Base-by-base conservation (phyloP, 108 stramenopile genomes). In the Ochromonas danica region DNA sequence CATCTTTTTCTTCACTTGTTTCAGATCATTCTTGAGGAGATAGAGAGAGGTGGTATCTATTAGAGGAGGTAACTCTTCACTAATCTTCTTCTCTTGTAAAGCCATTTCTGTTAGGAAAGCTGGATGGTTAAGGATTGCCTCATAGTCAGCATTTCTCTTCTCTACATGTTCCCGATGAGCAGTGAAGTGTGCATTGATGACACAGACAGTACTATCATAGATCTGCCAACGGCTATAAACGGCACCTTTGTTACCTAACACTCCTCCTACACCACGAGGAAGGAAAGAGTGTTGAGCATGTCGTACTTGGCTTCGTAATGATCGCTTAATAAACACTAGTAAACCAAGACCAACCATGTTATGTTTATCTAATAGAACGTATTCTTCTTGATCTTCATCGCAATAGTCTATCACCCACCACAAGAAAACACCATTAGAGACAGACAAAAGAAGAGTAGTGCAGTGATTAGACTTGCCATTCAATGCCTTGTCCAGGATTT, bases 241-340 rank as follows among this genome's bases (percentile, higher is more conserved):
- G 14, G 82, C 89, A 14, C 89, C 89, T 45, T 90, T 90, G 80
- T 90, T 90, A 22, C 88, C 87, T 39, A 89, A 71, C 40, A 90
- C 67, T 79, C 86, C 85, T 6, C 88, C 89, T 30, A 89, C 62
- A 22, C 89, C 89, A 31, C 63, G 17, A 25, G 63, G 14, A 28
- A 31, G 25, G 33, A 10, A 14, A 10, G 6, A 10, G 35, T 3
- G 3, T 33, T 67, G 63, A 3, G 25, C 27, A 67, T 67, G 27
- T 33, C 30, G 31, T 35, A 67, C 25, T 35, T 67, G 3, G 6
- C 14, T 3, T 36, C 3, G 25, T 25, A 67, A 36, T 14, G 14
- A 14, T 33, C 31, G 3, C 27, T 67, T 36, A 36, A 6, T 10
- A 67, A 31, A 67, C 63, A 67, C 30, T 10, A 33, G 6, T 6